Base-by-base conservation (phyloP, 2,329 filamentous ascomycete species). In the Aspergillus amoenus region DNA sequence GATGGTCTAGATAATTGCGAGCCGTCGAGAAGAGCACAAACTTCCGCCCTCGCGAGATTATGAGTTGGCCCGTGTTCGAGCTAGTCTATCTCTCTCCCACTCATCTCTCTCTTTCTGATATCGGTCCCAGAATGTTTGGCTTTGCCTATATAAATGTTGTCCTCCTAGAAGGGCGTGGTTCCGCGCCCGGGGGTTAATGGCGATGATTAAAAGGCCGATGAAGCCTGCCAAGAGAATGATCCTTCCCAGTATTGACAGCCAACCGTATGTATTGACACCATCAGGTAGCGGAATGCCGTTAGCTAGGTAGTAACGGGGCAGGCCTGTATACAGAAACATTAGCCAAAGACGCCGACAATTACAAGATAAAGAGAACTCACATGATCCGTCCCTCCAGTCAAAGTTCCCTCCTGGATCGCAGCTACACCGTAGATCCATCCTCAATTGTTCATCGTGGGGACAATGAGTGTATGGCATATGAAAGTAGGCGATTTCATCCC, bases 311-410 rank as follows among this genome's bases (percentile, higher is more conserved):
- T 84, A 99, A 67, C 88, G 86, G 34, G 89, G 85, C 52, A 93
- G 97, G 80, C 90, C 90, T 93, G 61, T 13, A 24, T 21, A 21
- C 11, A 11, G 18, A 21, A 58, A 42, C 8, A 17, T 56, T 40
- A 59, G 27, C 24, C 3, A 12, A 40, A 4, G 7, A 18, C 18
- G 7, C 11, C n/a, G 39, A 18, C 7, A 11, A 22, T 22, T 12
- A 15, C 3, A 21, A 34, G 18, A 27, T 4, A 9, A 42, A 7
- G 17, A 18, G 21, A 60, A 81, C 90, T 81, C 85, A 95, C 93
- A 97, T 73, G 91, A 96, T 75, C 97, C 97, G 52, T 90, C 90
- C 77, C 96, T 97, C 95, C 95, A 99, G 78, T 99, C 94, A 81
- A 99, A 99, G 81, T 99, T 99, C 59, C 97, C 90, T 70, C 88